These are phyloP conservation scores for Gracilaria vermiculophylla DNA, from an alignment of 23 red algal species.

Conservation along the genomic window DNA sequence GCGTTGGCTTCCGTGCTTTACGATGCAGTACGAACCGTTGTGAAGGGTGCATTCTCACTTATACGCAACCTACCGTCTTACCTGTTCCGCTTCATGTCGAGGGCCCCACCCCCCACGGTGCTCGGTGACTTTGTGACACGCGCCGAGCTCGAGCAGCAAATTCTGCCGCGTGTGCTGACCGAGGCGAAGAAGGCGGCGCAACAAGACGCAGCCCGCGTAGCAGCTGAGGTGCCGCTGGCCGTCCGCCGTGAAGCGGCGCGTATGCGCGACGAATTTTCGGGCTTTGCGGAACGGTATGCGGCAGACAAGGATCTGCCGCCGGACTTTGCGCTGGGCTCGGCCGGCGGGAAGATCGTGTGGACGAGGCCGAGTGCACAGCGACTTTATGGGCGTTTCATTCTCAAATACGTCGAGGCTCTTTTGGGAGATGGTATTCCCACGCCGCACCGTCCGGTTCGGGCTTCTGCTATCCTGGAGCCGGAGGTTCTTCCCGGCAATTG, in stretches of 20 bases:
- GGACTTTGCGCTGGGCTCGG: slow-evolving; percentile 74
- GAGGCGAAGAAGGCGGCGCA: slow-evolving; percentile 47
- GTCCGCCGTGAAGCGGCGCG: not conserved
- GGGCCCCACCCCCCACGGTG: not conserved
- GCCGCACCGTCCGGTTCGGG: slow-evolving; percentile 17
- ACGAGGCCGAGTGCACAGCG: slow-evolving; percentile 34
- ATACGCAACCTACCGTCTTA: not conserved
- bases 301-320: slow-evolving; percentile 73
- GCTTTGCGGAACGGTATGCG: slow-evolving; percentile 59
- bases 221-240: slow-evolving; percentile 11
- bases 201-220: not conserved
- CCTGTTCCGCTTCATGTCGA: not conserved
- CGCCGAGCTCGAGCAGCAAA: slow-evolving; percentile 9
- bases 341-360: slow-evolving; percentile 35
- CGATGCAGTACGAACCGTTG: not conserved
- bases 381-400: slow-evolving; percentile 23
- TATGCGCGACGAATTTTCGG: slow-evolving; percentile 15
- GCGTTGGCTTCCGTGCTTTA: slow-evolving; percentile 1
- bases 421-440: slow-evolving; percentile 1
- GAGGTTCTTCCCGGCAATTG: slow-evolving; percentile 70
- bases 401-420: slow-evolving; percentile 37
- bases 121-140: slow-evolving; percentile 29
- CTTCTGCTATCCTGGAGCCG: slow-evolving; percentile 45
- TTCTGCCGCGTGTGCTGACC: slow-evolving; percentile 19
- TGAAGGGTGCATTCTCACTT: not conserved